These are phyloP conservation scores for Cicer judaicum DNA, from an alignment of 306 rosid species.

Conservation along the genomic window DNA sequence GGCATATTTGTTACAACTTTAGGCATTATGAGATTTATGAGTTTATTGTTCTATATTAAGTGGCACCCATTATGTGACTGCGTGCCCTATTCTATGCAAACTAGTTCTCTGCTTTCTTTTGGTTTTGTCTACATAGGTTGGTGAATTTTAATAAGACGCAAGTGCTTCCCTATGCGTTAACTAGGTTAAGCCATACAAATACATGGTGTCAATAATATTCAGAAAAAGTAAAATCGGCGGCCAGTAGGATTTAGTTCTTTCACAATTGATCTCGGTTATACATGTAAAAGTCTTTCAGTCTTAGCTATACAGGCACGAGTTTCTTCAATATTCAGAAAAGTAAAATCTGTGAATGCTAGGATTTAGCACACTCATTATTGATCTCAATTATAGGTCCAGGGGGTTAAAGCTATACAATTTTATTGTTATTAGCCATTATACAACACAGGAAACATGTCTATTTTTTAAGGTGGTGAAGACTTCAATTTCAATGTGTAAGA, in stretches of 20 bases:
- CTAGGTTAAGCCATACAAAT: constrained; percentile 17
- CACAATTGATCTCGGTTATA: constrained; percentile 9
- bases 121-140: constrained; percentile 1
- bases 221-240: constrained; percentile 28
- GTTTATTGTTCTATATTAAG: constrained; percentile 20
- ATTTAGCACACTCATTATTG: constrained; percentile 12
- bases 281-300: neutral
- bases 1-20: constrained; percentile 9
- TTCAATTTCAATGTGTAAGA: constrained; percentile 8
- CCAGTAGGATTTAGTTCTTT: neutral
- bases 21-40: constrained; percentile 28
- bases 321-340: constrained; percentile 21
- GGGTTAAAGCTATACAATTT: neutral
- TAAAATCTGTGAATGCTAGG: constrained; percentile 24
- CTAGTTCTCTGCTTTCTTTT: constrained; percentile 9
- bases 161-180: constrained; percentile 15
- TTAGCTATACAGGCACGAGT: neutral
- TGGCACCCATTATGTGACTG: constrained; percentile 17
- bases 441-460: constrained; percentile 7
- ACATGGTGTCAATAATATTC: neutral
- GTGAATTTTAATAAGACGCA: constrained; percentile 5
- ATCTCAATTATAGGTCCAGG: neutral
- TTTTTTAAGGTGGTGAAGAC: constrained; percentile 1
- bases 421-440: constrained; percentile 4
- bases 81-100: constrained; percentile 27